Base-by-base conservation (phyloP, 1,284 basidiomycete species). In the Sporisorium graminicola region DNA sequence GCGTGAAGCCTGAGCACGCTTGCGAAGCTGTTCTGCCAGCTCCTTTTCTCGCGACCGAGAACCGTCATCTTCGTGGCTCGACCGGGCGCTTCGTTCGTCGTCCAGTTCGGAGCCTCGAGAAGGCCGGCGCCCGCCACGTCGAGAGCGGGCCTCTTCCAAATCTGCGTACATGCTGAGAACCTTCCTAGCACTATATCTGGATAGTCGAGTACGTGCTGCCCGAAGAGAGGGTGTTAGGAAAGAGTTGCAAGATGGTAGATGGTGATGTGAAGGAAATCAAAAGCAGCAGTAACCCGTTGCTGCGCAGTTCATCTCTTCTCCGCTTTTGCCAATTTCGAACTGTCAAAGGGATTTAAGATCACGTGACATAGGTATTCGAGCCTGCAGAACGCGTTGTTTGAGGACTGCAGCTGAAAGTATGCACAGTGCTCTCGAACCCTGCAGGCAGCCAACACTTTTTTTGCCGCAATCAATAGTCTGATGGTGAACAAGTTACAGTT, bases 21-120 rank as follows among this genome's bases (percentile, higher is more conserved):
- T 81, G 14, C 83, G 72, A 20, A 85, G 72, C 61, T 85, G 78
- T 44, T 84, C 82, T 26, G 80, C 79, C 8, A 85, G 70, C 58
- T 83, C 78, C 42, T 73, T 73, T 55, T 85, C 83, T 22, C 83
- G 61, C 9, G 79, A 78, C 0, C 64, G 59, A 20, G 65, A 51
- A 0, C 52, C 61, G 24, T 61, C 46, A 35, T 51, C 57, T 3
- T 64, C 52, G 50, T 60, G 43, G 18, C 31, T 56, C 12, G 44
- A 46, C 40, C 53, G 62, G 18, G 51, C 37, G 31, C 46, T 65
- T 54, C 51, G 62, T 24, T 65, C 71, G 3, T 67, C 43, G 10
- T 80, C 74, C 0, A 65, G 43, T 27, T 71, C 65, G 8, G 74
- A 66, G 22, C 65, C 50, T 22, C 63, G 50, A n/a, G 72, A 65